These are phyloP conservation scores for Mycena leptocephala DNA, from an alignment of 768 basidiomycete species.

Conservation along the genomic window DNA sequence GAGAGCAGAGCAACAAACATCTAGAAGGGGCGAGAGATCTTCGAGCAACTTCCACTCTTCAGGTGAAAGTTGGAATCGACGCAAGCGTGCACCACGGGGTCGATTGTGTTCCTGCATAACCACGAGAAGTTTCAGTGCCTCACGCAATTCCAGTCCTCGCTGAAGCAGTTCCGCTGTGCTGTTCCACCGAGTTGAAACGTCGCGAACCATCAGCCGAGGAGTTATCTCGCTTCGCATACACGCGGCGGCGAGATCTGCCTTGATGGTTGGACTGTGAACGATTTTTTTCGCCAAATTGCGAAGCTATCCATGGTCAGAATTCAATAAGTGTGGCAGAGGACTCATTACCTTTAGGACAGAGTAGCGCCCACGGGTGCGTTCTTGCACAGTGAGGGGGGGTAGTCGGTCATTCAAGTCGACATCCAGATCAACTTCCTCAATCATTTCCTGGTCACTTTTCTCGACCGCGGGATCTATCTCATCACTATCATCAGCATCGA, in stretches of 20 bases:
- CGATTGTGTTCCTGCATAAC: conserved; percentile 39
- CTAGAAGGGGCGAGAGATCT: not conserved
- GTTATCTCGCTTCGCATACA: conserved; percentile 18
- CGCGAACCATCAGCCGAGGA: conserved; percentile 31
- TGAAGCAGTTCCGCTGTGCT: conserved; percentile 37
- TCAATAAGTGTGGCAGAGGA: too few relatives aligned
- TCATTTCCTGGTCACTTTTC: conserved; percentile 35
- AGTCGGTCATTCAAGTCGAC: not conserved
- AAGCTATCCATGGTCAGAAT: conserved; percentile 25
- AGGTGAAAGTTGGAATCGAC: not conserved
- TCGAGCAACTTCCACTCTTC: not conserved
- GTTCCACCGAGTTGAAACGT: conserved; percentile 46
- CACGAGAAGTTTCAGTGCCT: conserved; percentile 33
- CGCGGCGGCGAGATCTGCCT: conserved; percentile 29
- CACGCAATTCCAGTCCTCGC: conserved; percentile 36
- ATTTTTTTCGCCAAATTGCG: conserved; percentile 37
- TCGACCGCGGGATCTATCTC: conserved; percentile 39
- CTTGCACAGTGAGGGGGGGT: not conserved
- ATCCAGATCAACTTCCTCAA: conserved; percentile 29
- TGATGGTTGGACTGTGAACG: conserved; percentile 30
- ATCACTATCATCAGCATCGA: conserved; percentile 13
- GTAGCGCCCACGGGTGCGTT: conserved; percentile 1
- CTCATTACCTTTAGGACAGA: conserved; percentile 31
- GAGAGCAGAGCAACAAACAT: not conserved
- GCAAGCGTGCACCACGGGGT: conserved; percentile 26